Evolutionary conservation across 1,139 yeast genomes (phyloP).

Genomic region (Meyerozyma athensensis): DNA sequence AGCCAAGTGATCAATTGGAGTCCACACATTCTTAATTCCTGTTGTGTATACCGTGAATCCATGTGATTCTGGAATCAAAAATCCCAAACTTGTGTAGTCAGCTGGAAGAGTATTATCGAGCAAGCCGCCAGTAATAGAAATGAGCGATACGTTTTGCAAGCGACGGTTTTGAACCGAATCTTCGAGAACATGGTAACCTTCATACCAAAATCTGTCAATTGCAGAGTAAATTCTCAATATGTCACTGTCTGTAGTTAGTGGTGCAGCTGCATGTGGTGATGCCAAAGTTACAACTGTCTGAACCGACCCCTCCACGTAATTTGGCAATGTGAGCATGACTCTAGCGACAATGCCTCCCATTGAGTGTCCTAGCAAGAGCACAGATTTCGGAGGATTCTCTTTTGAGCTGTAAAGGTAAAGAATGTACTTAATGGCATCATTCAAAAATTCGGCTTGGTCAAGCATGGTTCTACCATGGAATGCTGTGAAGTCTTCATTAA

Average conservation of each 20-base stretch:
- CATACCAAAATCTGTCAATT: slow-evolving; percentile 78
- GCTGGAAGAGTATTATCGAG: slow-evolving; percentile 84
- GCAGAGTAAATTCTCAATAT: slow-evolving; percentile 67
- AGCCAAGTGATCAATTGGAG: slow-evolving; percentile 92
- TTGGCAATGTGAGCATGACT: slow-evolving; percentile 72
- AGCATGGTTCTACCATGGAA: slow-evolving; percentile 90
- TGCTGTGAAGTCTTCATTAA: slow-evolving; percentile 94
- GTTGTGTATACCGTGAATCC: slow-evolving; percentile 85
- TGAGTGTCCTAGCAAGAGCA: slow-evolving; percentile 83
- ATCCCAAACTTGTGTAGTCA: slow-evolving; percentile 79
- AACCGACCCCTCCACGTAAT: slow-evolving; percentile 65
- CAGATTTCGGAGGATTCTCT: slow-evolving; percentile 55
- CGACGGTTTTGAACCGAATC: slow-evolving; percentile 16
- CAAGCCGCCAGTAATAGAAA: slow-evolving; percentile 91
- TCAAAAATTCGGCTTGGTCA: slow-evolving; percentile 90
- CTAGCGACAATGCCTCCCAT: slow-evolving; percentile 96
- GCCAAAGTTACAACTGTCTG: slow-evolving; percentile 85
- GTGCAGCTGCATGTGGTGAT: slow-evolving; percentile 91
- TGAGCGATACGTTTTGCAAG: slow-evolving; percentile 46
- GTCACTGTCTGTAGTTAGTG: slow-evolving; percentile 94
- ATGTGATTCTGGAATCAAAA: slow-evolving; percentile 63
- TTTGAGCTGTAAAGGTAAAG: slow-evolving; percentile 51
- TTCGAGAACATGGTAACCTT: slow-evolving; percentile 45
- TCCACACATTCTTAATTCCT: slow-evolving; percentile 90
- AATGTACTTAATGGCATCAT: slow-evolving; percentile 80